phyloP scores from a whole-genome alignment of 192 early-diverging fungal species.

The Umbelopsis sp. region DNA sequence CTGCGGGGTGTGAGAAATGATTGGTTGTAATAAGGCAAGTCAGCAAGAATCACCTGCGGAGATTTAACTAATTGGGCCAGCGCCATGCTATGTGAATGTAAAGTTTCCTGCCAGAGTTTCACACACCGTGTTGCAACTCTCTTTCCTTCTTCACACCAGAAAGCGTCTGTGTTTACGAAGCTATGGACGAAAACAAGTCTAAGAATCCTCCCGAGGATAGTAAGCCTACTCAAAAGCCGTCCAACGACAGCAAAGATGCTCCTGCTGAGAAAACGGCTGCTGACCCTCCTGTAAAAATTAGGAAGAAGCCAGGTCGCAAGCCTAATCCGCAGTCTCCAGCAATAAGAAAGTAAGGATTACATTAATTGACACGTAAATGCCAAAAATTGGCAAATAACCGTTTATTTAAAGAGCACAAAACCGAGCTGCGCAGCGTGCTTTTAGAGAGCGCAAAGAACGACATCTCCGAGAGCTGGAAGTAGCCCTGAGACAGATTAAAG shows the following conservation, averaged over 20 bases:
- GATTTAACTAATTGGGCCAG: background rate
- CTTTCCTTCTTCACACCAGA: background rate
- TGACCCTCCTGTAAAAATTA: conserved; percentile 44
- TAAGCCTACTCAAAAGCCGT: background rate
- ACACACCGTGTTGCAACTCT: background rate
- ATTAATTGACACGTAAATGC: background rate
- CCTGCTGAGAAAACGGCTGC: background rate
- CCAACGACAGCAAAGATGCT: background rate
- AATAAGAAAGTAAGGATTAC: conserved; percentile 57
- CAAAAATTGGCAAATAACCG: background rate
- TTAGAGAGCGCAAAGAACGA: conserved; percentile 83
- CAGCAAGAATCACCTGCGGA: conserved; percentile 15
- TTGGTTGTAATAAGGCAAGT: conserved; percentile 14
- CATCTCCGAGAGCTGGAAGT: conserved; percentile 79
- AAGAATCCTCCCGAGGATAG: background rate
- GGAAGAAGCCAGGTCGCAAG: conserved; percentile 64
- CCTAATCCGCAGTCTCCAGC: conserved; percentile 67
- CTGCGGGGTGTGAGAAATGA: background rate
- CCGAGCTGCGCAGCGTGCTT: conserved; percentile 32
- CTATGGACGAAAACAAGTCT: background rate
- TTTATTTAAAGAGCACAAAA: background rate
- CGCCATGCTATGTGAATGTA: background rate
- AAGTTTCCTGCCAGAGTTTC: background rate
- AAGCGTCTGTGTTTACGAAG: background rate
- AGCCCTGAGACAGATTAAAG: conserved; percentile 66